Conservation (phyloP, 176 grass and related monocot species). For the Elymus sibiricus region DNA sequence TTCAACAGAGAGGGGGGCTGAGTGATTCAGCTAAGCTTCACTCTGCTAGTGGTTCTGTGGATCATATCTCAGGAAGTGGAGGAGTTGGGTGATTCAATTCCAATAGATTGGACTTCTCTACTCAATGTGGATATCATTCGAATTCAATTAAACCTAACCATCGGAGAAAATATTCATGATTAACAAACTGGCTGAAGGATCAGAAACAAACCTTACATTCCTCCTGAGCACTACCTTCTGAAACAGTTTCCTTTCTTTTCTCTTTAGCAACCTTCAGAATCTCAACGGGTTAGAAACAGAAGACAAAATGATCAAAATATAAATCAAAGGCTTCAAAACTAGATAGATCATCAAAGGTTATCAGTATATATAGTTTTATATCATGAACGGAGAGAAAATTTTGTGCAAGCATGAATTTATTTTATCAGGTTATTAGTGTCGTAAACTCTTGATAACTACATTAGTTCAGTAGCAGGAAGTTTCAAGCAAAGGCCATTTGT, state of each 20-base stretch:
- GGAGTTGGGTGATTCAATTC: no score
- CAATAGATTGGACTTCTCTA: neutral
- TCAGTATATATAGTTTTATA: neutral
- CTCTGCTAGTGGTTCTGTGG: no score
- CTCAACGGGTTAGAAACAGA: conserved; percentile 18
- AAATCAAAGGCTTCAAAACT: conserved; percentile 23
- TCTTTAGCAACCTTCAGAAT: conserved; percentile 54
- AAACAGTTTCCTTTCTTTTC: conserved; percentile 51
- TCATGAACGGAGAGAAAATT: neutral
- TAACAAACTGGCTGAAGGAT: conserved; percentile 17
- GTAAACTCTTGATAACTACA: neutral
- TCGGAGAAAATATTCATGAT: neutral
- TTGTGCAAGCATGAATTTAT: neutral
- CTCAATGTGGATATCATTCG: neutral
- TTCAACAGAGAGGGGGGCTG: no score
- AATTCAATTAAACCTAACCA: neutral
- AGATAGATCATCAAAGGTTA: conserved; percentile 10
- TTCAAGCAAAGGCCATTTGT: conserved; percentile 5
- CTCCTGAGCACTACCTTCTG: conserved; percentile 39
- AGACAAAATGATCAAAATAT: conserved; percentile 25
- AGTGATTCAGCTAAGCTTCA: no score
- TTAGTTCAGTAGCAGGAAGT: neutral
- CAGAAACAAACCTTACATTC: conserved; percentile 75
- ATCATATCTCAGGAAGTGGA: no score
- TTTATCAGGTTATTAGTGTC: conserved; percentile 17